phyloP scores from a whole-genome alignment of 2,329 filamentous ascomycete species.

The Trichoderma breve region DNA sequence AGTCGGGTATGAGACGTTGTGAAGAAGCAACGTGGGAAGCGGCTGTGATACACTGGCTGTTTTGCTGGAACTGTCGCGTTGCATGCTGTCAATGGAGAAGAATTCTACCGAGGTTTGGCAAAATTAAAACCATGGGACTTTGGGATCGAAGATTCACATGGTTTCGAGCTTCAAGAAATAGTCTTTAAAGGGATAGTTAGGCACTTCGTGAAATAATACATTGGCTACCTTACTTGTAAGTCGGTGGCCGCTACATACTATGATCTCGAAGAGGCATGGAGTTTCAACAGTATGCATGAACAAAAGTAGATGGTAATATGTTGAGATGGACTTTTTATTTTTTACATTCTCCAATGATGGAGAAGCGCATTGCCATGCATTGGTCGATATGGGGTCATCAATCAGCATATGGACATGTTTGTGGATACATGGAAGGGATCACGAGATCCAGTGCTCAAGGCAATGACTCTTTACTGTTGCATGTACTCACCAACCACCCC shows the following conservation, averaged over 20 bases:
- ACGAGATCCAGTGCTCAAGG: not conserved
- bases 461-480: not conserved
- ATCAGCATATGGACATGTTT: not conserved
- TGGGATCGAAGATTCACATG: not conserved
- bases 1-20: not conserved
- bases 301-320: not conserved
- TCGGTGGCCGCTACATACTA: not conserved
- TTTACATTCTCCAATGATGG: not conserved
- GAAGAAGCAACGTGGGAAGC: not conserved
- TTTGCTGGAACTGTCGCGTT: not conserved
- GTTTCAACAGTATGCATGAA: not conserved
- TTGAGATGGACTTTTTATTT: not conserved
- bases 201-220: not conserved
- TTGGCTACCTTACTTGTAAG: not conserved
- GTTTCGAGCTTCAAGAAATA: not conserved
- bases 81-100: not conserved
- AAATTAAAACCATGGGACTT: not conserved
- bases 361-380: not conserved
- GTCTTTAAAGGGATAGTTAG: not conserved
- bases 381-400: not conserved
- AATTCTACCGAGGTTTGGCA: not conserved
- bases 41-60: not conserved
- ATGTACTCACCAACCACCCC: not conserved
- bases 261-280: not conserved
- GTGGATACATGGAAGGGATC: not conserved